These are phyloP conservation scores for Alternaria ethzedia DNA, from an alignment of 2,329 filamentous ascomycete genomes.

Conservation along the genomic window DNA sequence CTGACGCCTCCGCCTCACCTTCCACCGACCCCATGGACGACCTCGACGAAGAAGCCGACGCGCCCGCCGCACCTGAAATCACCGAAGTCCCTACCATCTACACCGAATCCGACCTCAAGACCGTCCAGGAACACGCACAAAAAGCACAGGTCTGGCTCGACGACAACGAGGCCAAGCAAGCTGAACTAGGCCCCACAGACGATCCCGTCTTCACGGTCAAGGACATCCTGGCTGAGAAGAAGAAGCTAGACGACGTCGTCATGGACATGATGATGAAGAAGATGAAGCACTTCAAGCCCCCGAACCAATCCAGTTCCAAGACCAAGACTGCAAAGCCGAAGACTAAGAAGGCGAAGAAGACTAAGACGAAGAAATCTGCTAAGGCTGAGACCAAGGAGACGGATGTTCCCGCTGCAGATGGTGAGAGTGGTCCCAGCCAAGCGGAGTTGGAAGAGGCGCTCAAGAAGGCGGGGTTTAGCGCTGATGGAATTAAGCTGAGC, in stretches of 20 bases:
- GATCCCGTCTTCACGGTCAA: conserved; percentile 77
- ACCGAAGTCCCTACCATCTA: conserved; percentile 62
- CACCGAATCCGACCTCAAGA: conserved; percentile 72
- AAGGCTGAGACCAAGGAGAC: conserved; percentile 29
- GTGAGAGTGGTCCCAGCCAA: conserved; percentile 32
- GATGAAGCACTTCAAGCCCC: conserved; percentile 55
- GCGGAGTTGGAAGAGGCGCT: conserved; percentile 41
- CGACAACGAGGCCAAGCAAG: conserved; percentile 69
- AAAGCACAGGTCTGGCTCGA: conserved; percentile 76
- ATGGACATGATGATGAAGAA: conserved; percentile 71
- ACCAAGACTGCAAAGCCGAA: conserved; percentile 31
- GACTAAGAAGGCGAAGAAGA: conserved; percentile 23
- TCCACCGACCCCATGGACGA: conserved; percentile 65
- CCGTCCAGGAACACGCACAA: conserved; percentile 67
- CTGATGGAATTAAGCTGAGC: conserved; percentile 32
- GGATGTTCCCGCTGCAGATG: conserved; percentile 28
- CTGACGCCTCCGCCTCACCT: conserved; percentile 53
- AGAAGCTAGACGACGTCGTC: conserved; percentile 73
- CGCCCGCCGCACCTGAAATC: conserved; percentile 32
- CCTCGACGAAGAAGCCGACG: conserved; percentile 80
- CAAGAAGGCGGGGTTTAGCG: conserved; percentile 40
- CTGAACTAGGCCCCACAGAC: conserved; percentile 56
- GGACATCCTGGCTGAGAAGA: conserved; percentile 69
- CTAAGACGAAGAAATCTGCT: conserved; percentile 28
- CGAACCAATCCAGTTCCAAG: conserved; percentile 33